Evolutionary conservation across 2,329 filamentous ascomycete species (phyloP), one percentile per base, ranked within the genome.

Genomic region (Calonectria pauciramosa): DNA sequence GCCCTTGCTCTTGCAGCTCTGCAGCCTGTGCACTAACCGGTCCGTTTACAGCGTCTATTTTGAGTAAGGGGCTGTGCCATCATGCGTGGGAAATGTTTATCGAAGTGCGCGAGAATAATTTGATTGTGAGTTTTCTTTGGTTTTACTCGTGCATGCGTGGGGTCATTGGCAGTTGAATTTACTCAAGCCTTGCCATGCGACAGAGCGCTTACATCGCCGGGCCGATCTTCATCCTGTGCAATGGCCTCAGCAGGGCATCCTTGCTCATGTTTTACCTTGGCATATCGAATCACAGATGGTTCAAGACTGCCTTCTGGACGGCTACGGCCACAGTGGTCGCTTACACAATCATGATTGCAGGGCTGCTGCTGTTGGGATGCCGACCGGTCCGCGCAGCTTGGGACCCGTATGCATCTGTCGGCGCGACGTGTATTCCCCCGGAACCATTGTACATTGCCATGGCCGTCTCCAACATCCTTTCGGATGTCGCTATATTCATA

Each of bases 391-490:
- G 72, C 7, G 79, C 77, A n/a, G 78, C 79, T 3, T 82, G 73
- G 49, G 72, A 83, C 51, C 44, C 44, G 20, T 73, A 75, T 54
- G 72, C 49, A 51, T 63, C 80, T 11, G 82, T 54, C n/a, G 73
- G 67, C 51, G 86, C 70, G 77, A 80, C 64, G 28, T 89, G 88
- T 70, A 82, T 89, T 36, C 80, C 87, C 63, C 84, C 86, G 20
- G 85, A 86, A 11, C 82, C 86, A 4, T 84, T 90, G 59, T 89
- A 89, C 80, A 86, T 90, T 44, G 84, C 86, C 30, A 89, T 88
- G 34, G 87, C 88, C 0, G 86, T 85, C 2, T 82, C 87, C 28
- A 89, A 89, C 73, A 87, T 89, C 64, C 56, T 86, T 16, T 88
- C 87, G 4, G 87, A 89, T 77, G 72, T 89, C 4, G 78, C 89